These are phyloP conservation scores for Pterulicium gracile DNA, from an alignment of 1,284 basidiomycete species.

Conservation along the genomic window DNA sequence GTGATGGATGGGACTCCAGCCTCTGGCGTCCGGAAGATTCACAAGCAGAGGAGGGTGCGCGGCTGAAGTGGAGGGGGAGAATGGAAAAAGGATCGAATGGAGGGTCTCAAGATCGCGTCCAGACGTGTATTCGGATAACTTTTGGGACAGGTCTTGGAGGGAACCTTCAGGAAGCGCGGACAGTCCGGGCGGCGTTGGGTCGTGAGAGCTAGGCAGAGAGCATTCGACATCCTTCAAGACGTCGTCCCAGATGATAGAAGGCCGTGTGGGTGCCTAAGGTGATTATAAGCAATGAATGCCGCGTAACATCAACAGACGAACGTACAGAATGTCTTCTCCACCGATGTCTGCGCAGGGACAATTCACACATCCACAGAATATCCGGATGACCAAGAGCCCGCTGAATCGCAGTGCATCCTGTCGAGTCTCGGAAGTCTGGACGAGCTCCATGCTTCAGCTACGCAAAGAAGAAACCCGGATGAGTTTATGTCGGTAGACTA, in stretches of 20 bases:
- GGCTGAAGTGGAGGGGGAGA: slow-evolving; percentile 25
- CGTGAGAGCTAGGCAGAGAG: not conserved
- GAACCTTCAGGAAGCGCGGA: not conserved
- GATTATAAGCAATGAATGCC: slow-evolving; percentile 6
- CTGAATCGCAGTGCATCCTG: slow-evolving; percentile 58
- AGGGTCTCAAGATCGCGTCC: slow-evolving; percentile 22
- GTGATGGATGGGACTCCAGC: slow-evolving; percentile 63
- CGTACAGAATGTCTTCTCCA: slow-evolving; percentile 44
- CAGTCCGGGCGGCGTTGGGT: not conserved
- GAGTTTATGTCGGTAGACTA: too few relatives aligned
- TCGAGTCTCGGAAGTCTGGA: slow-evolving; percentile 57
- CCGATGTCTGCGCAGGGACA: slow-evolving; percentile 46
- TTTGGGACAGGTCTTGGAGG: not conserved
- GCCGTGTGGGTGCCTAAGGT: not conserved
- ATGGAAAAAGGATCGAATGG: slow-evolving; percentile 45
- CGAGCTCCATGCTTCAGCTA: slow-evolving; percentile 58
- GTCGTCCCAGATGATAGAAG: not conserved
- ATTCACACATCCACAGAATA: slow-evolving; percentile 58
- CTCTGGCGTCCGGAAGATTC: slow-evolving; percentile 51
- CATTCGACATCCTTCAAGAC: not conserved
- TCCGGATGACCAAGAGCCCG: slow-evolving; percentile 49
- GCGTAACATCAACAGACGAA: slow-evolving; percentile 8
- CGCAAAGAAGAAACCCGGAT: slow-evolving; percentile 3
- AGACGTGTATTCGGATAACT: slow-evolving; percentile 2
- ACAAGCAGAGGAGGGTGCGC: slow-evolving; percentile 35